phyloP scores from a whole-genome alignment of 2,329 filamentous ascomycete genomes.

The Ophioceras dolichostomum region DNA sequence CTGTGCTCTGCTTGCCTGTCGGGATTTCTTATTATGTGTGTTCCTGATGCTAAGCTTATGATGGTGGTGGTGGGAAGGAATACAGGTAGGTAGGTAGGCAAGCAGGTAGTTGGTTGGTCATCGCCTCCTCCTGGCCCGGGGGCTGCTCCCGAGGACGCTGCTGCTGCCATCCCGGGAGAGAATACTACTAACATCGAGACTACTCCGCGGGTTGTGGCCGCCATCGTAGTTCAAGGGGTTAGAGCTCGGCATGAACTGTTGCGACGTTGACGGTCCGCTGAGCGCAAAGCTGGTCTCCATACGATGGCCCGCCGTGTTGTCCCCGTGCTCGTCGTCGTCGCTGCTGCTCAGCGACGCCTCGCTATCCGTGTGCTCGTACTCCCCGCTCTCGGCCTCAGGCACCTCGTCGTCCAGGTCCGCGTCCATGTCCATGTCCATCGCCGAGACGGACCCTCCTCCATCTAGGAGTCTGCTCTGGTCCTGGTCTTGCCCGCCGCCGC shows the following conservation, averaged over 20 bases:
- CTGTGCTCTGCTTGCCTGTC: no score
- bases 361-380: slow-evolving; percentile 70
- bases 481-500: background rate
- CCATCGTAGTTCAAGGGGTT: slow-evolving; percentile 4
- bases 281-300: slow-evolving; percentile 17
- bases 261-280: slow-evolving; percentile 4
- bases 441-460: background rate
- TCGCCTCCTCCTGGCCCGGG: slow-evolving; percentile 25
- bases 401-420: slow-evolving; percentile 62
- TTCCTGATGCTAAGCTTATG: no score
- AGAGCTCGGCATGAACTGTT: slow-evolving; percentile 6
- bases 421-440: slow-evolving; percentile 41
- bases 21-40: no score
- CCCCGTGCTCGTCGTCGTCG: slow-evolving; percentile 18
- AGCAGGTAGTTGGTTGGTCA: no score
- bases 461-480: slow-evolving; percentile 6
- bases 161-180: slow-evolving; percentile 47
- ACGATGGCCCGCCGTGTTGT: no score
- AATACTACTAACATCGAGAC: slow-evolving; percentile 44
- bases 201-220: slow-evolving; percentile 21
- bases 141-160: slow-evolving; percentile 42
- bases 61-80: no score
- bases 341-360: slow-evolving; percentile 49
- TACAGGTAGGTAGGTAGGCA: no score
- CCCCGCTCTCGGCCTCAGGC: slow-evolving; percentile 48